A percentile compares a stretch with the other conserved stretches of the same genome.
Evolutionary conservation across 306 rosid species (phyloP).

Genomic region (Fagus crenata): DNA sequence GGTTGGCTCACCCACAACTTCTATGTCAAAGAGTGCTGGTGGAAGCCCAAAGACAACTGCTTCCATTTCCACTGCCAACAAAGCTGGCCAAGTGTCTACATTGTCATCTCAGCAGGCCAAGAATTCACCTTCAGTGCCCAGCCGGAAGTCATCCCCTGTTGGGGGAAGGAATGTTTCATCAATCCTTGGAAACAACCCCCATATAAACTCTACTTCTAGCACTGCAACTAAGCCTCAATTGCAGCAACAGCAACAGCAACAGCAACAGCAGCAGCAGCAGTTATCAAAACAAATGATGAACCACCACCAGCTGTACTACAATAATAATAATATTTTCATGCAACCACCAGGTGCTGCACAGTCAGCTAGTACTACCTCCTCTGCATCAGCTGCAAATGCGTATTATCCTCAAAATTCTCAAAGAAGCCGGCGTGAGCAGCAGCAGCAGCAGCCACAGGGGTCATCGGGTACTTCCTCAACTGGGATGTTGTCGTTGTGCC

Average conservation of each 20-base stretch:
- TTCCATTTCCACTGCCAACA: conserved; percentile 57
- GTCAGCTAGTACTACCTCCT: conserved; percentile 47
- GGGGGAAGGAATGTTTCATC: conserved; percentile 74
- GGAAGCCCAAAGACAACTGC: conserved; percentile 85
- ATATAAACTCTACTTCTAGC: conserved; percentile 50
- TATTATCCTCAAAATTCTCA: conserved; percentile 32
- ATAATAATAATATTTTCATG: conserved; percentile 49
- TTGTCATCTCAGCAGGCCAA: conserved; percentile 72
- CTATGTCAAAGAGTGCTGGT: conserved; percentile 80
- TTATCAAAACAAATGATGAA: conserved; percentile 62
- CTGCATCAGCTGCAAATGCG: conserved; percentile 52
- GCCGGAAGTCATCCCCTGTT: conserved; percentile 79
- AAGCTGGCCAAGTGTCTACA: conserved; percentile 63
- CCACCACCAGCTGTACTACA: conserved; percentile 60
- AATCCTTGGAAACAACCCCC: conserved; percentile 65
- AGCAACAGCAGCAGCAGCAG: conserved; percentile 30
- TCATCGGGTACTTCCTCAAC: conserved; percentile 56
- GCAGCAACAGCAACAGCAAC: conserved; percentile 48
- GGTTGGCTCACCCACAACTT: conserved; percentile 85
- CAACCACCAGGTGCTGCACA: conserved; percentile 53
- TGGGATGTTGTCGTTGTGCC: conserved; percentile 56
- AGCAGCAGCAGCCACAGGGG: conserved; percentile 57
- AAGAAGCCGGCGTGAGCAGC: conserved; percentile 67
- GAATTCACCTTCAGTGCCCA: conserved; percentile 46
- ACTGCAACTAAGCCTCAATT: conserved; percentile 55